Evolutionary conservation across 2,329 filamentous ascomycete genomes (phyloP).

Genomic region (Calonectria fujianensis): DNA sequence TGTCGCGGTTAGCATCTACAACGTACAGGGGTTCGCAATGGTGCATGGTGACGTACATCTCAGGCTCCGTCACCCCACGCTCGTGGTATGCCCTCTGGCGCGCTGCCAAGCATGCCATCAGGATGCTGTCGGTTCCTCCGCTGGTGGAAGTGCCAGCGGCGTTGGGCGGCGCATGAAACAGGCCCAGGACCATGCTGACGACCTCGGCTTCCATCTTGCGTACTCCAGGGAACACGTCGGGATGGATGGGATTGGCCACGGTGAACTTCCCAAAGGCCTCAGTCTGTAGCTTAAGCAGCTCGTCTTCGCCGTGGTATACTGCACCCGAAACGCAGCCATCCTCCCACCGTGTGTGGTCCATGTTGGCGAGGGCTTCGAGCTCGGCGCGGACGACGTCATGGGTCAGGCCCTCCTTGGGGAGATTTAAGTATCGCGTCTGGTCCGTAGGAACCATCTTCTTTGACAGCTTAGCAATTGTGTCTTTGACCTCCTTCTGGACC

Average conservation of each 20-base stretch:
- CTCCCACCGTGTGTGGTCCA: slow-evolving; percentile 98
- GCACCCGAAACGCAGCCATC: slow-evolving; percentile 95
- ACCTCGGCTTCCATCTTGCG: slow-evolving; percentile 99
- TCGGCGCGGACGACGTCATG: slow-evolving; percentile 87
- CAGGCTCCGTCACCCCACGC: slow-evolving; percentile 91
- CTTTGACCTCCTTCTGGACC: slow-evolving; percentile 88
- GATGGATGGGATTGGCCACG: slow-evolving; percentile 96
- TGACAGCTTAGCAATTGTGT: slow-evolving; percentile 87
- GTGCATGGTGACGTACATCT: slow-evolving; percentile 80
- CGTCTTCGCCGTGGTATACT: slow-evolving; percentile 94
- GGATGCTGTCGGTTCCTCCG: slow-evolving; percentile 95
- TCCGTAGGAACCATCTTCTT: slow-evolving; percentile 86
- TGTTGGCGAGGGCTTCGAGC: slow-evolving; percentile 83
- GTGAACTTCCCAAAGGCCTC: slow-evolving; percentile 96
- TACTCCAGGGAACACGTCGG: slow-evolving; percentile 97
- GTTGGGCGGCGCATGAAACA: slow-evolving; percentile 93
- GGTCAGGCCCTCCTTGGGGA: slow-evolving; percentile 90
- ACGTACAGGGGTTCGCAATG: slow-evolving; percentile 1
- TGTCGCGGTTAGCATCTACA: slow-evolving; percentile 38
- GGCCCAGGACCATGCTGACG: slow-evolving; percentile 92
- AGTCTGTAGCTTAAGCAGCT: slow-evolving; percentile 88
- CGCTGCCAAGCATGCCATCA: slow-evolving; percentile 95
- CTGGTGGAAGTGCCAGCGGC: slow-evolving; percentile 93
- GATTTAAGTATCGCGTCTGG: slow-evolving; percentile 81
- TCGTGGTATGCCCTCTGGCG: slow-evolving; percentile 92